Evolutionary conservation across 441 rosid species (phyloP).

Genomic region (Brassica hybrid): DNA sequence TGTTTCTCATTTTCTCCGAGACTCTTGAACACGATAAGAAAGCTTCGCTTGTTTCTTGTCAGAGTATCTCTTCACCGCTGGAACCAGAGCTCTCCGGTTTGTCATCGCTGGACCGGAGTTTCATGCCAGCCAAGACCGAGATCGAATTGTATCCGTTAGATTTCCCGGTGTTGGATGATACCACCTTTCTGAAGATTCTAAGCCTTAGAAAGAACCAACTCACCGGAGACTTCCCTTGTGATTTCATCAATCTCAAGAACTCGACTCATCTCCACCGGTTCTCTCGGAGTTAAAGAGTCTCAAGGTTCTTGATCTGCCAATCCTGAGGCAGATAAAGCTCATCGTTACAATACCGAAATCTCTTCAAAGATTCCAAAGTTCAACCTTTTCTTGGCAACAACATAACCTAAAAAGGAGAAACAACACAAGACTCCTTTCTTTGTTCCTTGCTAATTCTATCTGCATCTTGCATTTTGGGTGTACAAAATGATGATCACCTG

Average conservation of each 20-base stretch:
- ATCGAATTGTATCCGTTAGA: constrained; percentile 60
- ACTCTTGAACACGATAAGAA: constrained; percentile 66
- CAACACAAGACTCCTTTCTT: constrained; percentile 52
- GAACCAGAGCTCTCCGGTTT: constrained; percentile 60
- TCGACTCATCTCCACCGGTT: constrained; percentile 61
- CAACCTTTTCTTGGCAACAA: constrained; percentile 72
- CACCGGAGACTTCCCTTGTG: constrained; percentile 70
- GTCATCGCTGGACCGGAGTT: constrained; percentile 69
- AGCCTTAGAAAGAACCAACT: constrained; percentile 83
- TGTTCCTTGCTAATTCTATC: constrained; percentile 62
- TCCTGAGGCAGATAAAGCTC: constrained; percentile 63
- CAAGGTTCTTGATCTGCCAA: constrained; percentile 58
- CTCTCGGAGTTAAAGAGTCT: constrained; percentile 65
- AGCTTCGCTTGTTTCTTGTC: constrained; percentile 71
- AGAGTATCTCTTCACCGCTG: constrained; percentile 50
- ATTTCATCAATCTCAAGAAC: constrained; percentile 61
- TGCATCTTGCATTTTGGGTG: constrained; percentile 49
- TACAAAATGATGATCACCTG: constrained; percentile 56
- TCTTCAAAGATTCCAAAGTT: constrained; percentile 61
- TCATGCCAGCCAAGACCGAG: constrained; percentile 61
- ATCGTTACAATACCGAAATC: constrained; percentile 63
- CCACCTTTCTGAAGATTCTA: constrained; percentile 69
- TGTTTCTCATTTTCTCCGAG: constrained; percentile 44
- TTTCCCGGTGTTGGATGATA: constrained; percentile 74
- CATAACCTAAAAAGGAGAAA: constrained; percentile 32